Evolutionary conservation across 1,139 yeast species (phyloP).

Genomic region (Hyphopichia pseudoburtonii): DNA sequence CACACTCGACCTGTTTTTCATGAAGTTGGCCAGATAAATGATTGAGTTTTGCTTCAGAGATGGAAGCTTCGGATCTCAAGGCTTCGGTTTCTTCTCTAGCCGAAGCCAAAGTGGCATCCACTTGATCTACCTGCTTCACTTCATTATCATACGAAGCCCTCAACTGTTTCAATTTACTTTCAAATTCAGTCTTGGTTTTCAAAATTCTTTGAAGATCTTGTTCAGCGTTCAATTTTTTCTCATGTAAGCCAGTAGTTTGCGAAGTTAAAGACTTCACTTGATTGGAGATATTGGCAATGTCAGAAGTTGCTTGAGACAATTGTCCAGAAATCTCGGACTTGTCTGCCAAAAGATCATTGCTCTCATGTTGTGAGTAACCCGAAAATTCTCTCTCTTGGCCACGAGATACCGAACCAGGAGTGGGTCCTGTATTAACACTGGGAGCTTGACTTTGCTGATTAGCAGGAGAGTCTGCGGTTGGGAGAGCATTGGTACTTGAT

Average conservation of each 20-base stretch:
- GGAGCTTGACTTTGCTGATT: slow-evolving; percentile 9
- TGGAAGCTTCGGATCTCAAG: slow-evolving; percentile 71
- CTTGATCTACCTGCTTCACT: slow-evolving; percentile 69
- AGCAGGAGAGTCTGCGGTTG: slow-evolving; percentile 12
- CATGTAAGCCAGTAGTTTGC: slow-evolving; percentile 71
- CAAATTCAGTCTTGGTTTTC: slow-evolving; percentile 68
- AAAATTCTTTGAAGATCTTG: slow-evolving; percentile 69
- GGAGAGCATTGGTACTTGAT: slow-evolving; percentile 9
- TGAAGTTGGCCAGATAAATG: slow-evolving; percentile 69
- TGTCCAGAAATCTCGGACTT: slow-evolving; percentile 59
- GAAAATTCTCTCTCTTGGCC: slow-evolving; percentile 2
- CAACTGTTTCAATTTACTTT: slow-evolving; percentile 62
- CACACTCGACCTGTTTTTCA: slow-evolving; percentile 58
- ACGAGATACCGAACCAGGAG: slow-evolving; percentile 6
- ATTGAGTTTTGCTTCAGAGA: slow-evolving; percentile 79
- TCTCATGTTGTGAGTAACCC: neutral
- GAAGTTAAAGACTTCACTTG: slow-evolving; percentile 77
- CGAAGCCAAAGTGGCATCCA: slow-evolving; percentile 57
- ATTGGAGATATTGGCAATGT: slow-evolving; percentile 81
- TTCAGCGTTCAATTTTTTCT: slow-evolving; percentile 72
- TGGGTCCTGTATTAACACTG: slow-evolving; percentile 1
- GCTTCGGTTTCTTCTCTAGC: slow-evolving; percentile 72
- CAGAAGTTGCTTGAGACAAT: slow-evolving; percentile 77
- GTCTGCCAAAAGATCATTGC: slow-evolving; percentile 55
- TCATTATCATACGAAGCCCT: slow-evolving; percentile 77